Percentiles rank a stretch among this genome's conserved stretches.
phyloP scores from a whole-genome alignment of 2,329 filamentous ascomycete species.

The Aspergillus quadricinctus region DNA sequence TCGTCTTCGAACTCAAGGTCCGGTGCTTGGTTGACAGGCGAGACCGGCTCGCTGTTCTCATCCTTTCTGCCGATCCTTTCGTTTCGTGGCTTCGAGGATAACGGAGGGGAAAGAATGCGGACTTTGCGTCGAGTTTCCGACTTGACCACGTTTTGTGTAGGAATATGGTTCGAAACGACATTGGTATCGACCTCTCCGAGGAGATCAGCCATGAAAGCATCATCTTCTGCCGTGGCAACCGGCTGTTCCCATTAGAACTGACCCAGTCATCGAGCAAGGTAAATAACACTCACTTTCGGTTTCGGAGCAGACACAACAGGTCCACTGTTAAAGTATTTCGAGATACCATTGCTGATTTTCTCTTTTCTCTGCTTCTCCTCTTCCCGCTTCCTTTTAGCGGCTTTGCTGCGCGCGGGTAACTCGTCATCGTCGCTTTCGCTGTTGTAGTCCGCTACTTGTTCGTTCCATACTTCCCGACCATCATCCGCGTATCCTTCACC shows the following conservation, averaged over 20 bases:
- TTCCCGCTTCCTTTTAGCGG: constrained; percentile 78
- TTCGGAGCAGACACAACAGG: constrained; percentile 61
- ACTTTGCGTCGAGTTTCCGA: constrained; percentile 73
- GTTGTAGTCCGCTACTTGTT: constrained; percentile 54
- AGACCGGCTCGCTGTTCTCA: constrained; percentile 44
- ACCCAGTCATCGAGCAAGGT: not conserved
- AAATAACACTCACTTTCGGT: constrained; percentile 61
- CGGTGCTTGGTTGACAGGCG: constrained; percentile 38
- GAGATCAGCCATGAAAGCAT: constrained; percentile 78
- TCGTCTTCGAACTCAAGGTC: constrained; percentile 48
- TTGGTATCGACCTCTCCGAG: constrained; percentile 86
- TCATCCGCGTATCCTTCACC: constrained; percentile 96
- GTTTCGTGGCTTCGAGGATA: constrained; percentile 50
- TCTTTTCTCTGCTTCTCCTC: constrained; percentile 81
- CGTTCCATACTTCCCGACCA: constrained; percentile 87
- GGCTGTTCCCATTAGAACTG: constrained; percentile 47
- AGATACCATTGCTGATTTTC: constrained; percentile 85
- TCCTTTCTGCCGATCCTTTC: constrained; percentile 48
- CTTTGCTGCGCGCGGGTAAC: constrained; percentile 57
- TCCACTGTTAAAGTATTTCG: constrained; percentile 87
- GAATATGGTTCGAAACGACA: constrained; percentile 52
- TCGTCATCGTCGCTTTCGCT: constrained; percentile 76
- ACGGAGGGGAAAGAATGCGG: constrained; percentile 72
- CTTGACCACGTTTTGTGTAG: constrained; percentile 62
- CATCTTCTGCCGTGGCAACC: constrained; percentile 78